Evolutionary conservation across 2,329 filamentous ascomycete species (phyloP).

Genomic region (Huntiella savannae): DNA sequence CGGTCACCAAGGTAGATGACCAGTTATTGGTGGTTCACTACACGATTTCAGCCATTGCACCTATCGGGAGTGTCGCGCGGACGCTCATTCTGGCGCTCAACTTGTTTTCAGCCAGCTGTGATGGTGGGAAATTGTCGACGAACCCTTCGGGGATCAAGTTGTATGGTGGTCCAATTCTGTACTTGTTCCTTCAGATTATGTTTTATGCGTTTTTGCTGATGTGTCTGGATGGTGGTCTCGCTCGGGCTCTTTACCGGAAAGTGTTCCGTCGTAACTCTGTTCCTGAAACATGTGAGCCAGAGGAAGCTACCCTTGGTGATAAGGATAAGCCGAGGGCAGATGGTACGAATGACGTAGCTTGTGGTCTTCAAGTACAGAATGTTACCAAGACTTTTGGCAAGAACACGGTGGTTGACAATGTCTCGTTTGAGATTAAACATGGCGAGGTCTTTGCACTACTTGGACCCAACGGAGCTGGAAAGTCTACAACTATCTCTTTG

Average conservation of each 20-base stretch:
- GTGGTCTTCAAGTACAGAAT: conserved; percentile 62
- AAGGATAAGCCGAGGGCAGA: conserved; percentile 20
- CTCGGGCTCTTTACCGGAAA: conserved; percentile 31
- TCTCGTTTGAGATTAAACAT: conserved; percentile 62
- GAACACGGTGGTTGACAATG: conserved; percentile 68
- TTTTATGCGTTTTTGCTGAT: conserved; percentile 54
- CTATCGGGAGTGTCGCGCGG: conserved; percentile 56
- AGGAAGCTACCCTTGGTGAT: conserved; percentile 42
- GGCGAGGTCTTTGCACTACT: conserved; percentile 78
- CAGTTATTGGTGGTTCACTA: conserved; percentile 55
- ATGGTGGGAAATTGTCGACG: conserved; percentile 38
- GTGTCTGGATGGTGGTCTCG: conserved; percentile 61
- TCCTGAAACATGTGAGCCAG: conserved; percentile 17
- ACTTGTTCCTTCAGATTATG: conserved; percentile 56
- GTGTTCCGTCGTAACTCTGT: conserved; percentile 18
- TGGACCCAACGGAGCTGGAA: conserved; percentile 81
- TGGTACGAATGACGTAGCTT: conserved; percentile 18
- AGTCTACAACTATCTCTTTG: conserved; percentile 73
- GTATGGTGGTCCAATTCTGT: conserved; percentile 72
- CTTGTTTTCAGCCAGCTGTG: conserved; percentile 63
- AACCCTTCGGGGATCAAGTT: conserved; percentile 53
- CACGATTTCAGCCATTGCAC: conserved; percentile 52
- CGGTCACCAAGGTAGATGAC: conserved; percentile 47
- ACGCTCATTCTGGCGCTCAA: conserved; percentile 64
- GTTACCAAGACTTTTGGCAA: conserved; percentile 62